Evolutionary conservation across 768 basidiomycete species (phyloP).

Genomic region (Suillus paluster): DNA sequence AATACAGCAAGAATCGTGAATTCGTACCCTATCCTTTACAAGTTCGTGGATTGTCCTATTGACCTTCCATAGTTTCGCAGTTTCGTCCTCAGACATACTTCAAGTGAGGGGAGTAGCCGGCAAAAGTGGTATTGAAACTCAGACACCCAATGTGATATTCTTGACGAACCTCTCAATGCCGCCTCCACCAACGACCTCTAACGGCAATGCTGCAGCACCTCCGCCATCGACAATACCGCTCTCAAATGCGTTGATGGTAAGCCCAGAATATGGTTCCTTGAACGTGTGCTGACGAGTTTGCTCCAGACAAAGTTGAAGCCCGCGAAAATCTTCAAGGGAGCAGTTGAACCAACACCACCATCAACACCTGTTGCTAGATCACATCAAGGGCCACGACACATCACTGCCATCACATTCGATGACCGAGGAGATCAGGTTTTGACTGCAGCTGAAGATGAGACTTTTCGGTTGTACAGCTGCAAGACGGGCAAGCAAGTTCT

Average conservation of each 20-base stretch:
- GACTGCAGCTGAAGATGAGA: slow-evolving; percentile 91
- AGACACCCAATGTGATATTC: slow-evolving; percentile 38
- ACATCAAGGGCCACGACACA: slow-evolving; percentile 62
- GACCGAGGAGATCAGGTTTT: slow-evolving; percentile 86
- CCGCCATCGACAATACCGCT: slow-evolving; percentile 45
- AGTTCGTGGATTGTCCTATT: slow-evolving; percentile 97
- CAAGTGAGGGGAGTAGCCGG: slow-evolving; percentile 26
- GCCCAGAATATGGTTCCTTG: slow-evolving; percentile 2
- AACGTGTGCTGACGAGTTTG: not conserved
- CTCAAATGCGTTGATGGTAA: slow-evolving; percentile 57
- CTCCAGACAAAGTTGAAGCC: slow-evolving; percentile 77
- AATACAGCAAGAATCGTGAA: slow-evolving; percentile 1
- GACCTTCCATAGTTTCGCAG: slow-evolving; percentile 93
- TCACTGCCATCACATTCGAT: slow-evolving; percentile 90
- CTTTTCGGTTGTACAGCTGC: slow-evolving; percentile 86
- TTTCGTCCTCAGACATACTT: slow-evolving; percentile 78
- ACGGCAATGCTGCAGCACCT: slow-evolving; percentile 35
- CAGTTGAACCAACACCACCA: slow-evolving; percentile 65
- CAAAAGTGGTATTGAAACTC: slow-evolving; percentile 56
- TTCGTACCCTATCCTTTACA: slow-evolving; percentile 86
- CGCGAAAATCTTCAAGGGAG: slow-evolving; percentile 84
- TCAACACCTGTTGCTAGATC: slow-evolving; percentile 46
- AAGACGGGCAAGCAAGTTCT: slow-evolving; percentile 91
- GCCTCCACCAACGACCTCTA: slow-evolving; percentile 43
- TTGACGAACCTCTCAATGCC: slow-evolving; percentile 33